Percentiles rank a stretch among this genome's conserved stretches.
Evolutionary conservation across 371 early-diverging fungal species (phyloP).

Genomic region (Entomophthora muscae): DNA sequence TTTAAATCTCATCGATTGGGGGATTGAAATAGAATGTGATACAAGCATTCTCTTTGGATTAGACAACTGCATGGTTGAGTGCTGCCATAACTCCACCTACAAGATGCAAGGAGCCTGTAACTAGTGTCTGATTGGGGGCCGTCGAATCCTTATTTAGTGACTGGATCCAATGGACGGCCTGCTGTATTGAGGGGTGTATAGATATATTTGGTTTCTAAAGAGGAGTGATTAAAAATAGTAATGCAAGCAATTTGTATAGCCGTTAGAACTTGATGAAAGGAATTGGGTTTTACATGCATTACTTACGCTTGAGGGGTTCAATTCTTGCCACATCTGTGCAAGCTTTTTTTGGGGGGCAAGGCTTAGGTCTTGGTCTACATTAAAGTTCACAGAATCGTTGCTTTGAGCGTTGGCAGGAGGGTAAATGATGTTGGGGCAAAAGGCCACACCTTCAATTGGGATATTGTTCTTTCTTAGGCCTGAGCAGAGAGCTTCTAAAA

Average conservation of each 20-base stretch:
- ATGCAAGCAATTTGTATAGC: not conserved
- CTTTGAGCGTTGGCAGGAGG: constrained; percentile 6
- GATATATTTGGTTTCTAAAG: not conserved
- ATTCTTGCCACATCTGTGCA: constrained; percentile 24
- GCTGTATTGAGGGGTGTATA: constrained; percentile 14
- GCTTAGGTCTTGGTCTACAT: constrained; percentile 29
- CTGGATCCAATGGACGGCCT: constrained; percentile 29
- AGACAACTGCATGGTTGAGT: constrained; percentile 6
- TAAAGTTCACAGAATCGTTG: constrained; percentile 43
- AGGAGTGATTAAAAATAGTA: not conserved
- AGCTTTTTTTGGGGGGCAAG: constrained; percentile 30
- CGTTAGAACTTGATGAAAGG: not conserved
- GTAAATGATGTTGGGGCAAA: constrained; percentile 57
- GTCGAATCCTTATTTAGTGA: constrained; percentile 11
- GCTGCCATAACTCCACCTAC: constrained; percentile 51
- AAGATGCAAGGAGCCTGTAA: constrained; percentile 87
- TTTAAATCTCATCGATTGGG: no score
- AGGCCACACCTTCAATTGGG: constrained; percentile 32
- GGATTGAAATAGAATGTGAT: no score
- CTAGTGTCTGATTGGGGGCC: constrained; percentile 31
- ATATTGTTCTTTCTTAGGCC: constrained; percentile 24
- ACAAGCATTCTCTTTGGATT: no score
- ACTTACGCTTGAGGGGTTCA: not conserved
- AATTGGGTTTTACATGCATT: not conserved
- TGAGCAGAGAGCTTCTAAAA: constrained; percentile 29